Percentiles rank a stretch among this genome's conserved stretches.
Evolutionary conservation across 2,329 filamentous ascomycete species (phyloP).

Genomic region (Helminthosporium solani): DNA sequence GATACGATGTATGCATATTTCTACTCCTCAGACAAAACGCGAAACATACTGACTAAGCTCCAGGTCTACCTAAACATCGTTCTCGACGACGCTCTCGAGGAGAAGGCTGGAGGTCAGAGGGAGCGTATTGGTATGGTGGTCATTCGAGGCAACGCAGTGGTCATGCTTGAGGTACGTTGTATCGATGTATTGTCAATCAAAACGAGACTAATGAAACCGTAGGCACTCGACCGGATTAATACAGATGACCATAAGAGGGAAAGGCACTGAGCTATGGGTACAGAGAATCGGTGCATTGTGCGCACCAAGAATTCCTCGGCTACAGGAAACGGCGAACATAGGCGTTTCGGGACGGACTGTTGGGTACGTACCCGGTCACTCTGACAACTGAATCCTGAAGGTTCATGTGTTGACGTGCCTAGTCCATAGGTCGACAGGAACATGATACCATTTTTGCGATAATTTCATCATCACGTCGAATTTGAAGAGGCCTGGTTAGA

Average conservation of each 20-base stretch:
- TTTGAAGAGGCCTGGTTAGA: conserved; percentile 5
- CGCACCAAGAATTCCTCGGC: neutral
- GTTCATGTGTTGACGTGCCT: conserved; percentile 23
- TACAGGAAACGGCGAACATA: neutral
- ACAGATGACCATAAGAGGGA: conserved; percentile 36
- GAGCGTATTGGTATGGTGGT: conserved; percentile 90
- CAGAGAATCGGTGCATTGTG: conserved; percentile 2
- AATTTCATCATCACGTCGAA: conserved; percentile 2
- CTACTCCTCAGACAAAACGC: neutral
- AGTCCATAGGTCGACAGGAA: conserved; percentile 22
- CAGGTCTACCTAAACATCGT: conserved; percentile 98
- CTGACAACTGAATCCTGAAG: conserved; percentile 3
- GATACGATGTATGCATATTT: conserved; percentile 79
- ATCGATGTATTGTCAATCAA: neutral
- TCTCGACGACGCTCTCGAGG: conserved; percentile 92
- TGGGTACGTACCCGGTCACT: conserved; percentile 12
- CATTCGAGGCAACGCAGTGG: conserved; percentile 95
- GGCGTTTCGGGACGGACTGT: conserved; percentile 14
- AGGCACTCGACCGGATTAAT: conserved; percentile 42
- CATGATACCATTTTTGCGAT: conserved; percentile 28
- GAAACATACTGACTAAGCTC: conserved; percentile 3
- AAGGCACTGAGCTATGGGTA: conserved; percentile 16
- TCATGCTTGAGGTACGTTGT: conserved; percentile 78
- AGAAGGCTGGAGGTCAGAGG: conserved; percentile 90
- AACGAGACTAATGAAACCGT: conserved; percentile 8